phyloP scores from a whole-genome alignment of 441 rosid genomes.

The Biscutella laevigata region DNA sequence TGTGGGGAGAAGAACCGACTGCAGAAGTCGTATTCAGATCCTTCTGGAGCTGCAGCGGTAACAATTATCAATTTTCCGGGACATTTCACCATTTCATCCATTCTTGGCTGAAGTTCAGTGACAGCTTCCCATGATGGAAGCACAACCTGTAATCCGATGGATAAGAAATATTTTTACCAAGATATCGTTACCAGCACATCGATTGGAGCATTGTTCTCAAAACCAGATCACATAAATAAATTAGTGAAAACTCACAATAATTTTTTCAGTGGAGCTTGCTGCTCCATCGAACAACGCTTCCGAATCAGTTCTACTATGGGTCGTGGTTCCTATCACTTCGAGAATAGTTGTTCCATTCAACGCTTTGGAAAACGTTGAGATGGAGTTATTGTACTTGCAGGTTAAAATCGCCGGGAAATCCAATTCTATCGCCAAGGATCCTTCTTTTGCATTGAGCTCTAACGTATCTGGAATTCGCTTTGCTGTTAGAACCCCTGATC shows the following conservation, averaged over 20 bases:
- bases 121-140: constrained; percentile 52
- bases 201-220: neutral
- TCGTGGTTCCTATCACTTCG: constrained; percentile 37
- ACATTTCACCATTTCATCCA: constrained; percentile 38
- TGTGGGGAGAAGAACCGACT: constrained; percentile 52
- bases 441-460: constrained; percentile 1
- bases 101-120: constrained; percentile 36
- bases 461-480: constrained; percentile 31
- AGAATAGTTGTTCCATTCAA: constrained; percentile 35
- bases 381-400: constrained; percentile 27
- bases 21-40: constrained; percentile 47
- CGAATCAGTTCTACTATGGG: constrained; percentile 32
- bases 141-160: constrained; percentile 34
- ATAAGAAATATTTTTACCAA: no score
- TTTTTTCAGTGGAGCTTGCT: constrained; percentile 9
- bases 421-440: constrained; percentile 36
- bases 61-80: constrained; percentile 46
- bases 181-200: neutral
- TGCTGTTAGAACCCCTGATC: constrained; percentile 53
- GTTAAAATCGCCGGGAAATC: constrained; percentile 38
- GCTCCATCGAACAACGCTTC: neutral
- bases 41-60: constrained; percentile 40
- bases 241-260: neutral
- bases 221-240: no score
- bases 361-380: constrained; percentile 34